Percentiles rank a stretch among this genome's conserved stretches.
phyloP scores from a whole-genome alignment of 345 rosid genomes.

The Dimocarpus longan region DNA sequence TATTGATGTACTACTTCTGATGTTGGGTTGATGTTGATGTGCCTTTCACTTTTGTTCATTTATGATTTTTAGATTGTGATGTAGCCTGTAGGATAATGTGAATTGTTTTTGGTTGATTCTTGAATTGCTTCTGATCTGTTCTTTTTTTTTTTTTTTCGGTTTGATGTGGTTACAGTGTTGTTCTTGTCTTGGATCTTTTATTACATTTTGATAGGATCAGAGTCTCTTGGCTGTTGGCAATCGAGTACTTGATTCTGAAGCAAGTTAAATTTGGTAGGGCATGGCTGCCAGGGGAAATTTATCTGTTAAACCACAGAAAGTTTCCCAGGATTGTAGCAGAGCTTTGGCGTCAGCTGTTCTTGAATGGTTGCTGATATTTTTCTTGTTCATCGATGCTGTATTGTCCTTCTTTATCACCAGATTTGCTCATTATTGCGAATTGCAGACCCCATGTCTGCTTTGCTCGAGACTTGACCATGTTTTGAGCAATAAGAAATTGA shows the following conservation, averaged over 20 bases:
- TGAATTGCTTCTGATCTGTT: constrained; percentile 10
- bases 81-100: not conserved
- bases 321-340: constrained; percentile 37
- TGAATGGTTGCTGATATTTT: constrained; percentile 77
- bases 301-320: constrained; percentile 42
- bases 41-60: not conserved
- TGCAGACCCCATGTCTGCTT: constrained; percentile 74
- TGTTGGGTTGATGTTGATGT: not conserved
- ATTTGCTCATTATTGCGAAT: constrained; percentile 57
- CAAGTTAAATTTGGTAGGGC: constrained; percentile 23
- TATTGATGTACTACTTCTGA: not conserved
- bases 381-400: constrained; percentile 68
- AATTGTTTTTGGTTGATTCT: not conserved
- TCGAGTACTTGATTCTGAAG: constrained; percentile 19
- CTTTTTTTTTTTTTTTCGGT: not conserved
- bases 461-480: constrained; percentile 93
- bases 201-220: constrained; percentile 31
- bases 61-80: not conserved
- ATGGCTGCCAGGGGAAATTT: constrained; percentile 56
- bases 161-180: constrained; percentile 32
- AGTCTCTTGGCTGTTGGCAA: constrained; percentile 15
- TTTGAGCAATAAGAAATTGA: constrained; percentile 48
- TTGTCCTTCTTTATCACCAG: constrained; percentile 63
- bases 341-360: constrained; percentile 68
- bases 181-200: constrained; percentile 22